Evolutionary conservation across 345 rosid genomes (phyloP), one percentile per base, ranked within the genome.

Genomic region (rapeseed (Brassica napus)): DNA sequence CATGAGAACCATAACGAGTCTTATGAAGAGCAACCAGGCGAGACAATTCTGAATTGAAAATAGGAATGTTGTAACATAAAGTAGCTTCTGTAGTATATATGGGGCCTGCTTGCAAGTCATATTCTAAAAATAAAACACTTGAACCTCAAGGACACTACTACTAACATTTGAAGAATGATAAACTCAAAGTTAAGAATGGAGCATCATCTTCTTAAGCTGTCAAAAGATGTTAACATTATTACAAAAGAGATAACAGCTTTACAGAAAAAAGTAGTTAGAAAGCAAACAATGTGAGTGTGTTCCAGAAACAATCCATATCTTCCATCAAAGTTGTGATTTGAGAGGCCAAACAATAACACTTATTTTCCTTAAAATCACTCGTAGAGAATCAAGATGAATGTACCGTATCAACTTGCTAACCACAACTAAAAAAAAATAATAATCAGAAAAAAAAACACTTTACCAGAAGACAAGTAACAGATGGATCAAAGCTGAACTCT

Each of bases 231-330:
- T 60, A 47, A 11, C 71, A 71, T 55, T 71, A 81, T 82, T 79
- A 81, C 73, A 59, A 37, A 59, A n/a, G n/a, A 72, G 68, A 58
- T 10, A 15, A 73, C 35, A 59, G 69, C 78, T 79, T 73, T 79
- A 60, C 78, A 79, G 65, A 67, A 72, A 72, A 65, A 65, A 39
- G 60, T 64, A 28, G 72, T 78, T 78, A 78, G 81, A 71, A 70
- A 84, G 83, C 84, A 54, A 77, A 85, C 75, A 78, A 86, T 74
- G 81, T 24, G 64, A 77, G 75, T 77, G 70, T 44, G 62, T 55
- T 77, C 74, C 71, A 77, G 71, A 77, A 77, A 63, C 71, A 77
- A 77, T 77, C 71, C 71, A 63, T 23, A 37, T 70, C 57, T 70
- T 77, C 70, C 80, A 66, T 83, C 79, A 86, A 82, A 86, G 84